Percentiles rank a stretch among this genome's conserved stretches.
These are phyloP conservation scores for Phylloporus sp. DNA, from an alignment of 1,284 basidiomycete species.

Conservation along the genomic window DNA sequence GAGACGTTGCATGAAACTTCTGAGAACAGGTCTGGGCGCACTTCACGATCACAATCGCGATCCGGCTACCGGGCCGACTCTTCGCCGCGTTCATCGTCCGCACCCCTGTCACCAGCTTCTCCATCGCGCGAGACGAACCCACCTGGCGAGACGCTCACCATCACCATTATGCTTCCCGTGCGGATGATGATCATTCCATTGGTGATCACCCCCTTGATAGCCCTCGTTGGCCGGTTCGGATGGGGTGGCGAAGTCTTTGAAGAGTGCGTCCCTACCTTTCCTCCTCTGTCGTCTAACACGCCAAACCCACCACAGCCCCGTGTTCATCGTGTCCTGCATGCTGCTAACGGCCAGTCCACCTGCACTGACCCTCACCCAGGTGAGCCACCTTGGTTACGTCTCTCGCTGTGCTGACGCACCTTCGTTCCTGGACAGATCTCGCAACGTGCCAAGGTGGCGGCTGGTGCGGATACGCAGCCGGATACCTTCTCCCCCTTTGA, in stretches of 20 bases:
- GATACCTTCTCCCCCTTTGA: slow-evolving; percentile 64
- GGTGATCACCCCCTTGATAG: slow-evolving; percentile 78
- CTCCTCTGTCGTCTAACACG: slow-evolving; percentile 21
- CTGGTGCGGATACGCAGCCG: neutral
- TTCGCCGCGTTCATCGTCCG: neutral
- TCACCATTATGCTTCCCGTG: slow-evolving; percentile 78
- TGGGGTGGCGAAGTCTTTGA: slow-evolving; percentile 59
- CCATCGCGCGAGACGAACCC: slow-evolving; percentile 32
- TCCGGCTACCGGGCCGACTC: neutral
- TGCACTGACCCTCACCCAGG: slow-evolving; percentile 83
- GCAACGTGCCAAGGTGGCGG: slow-evolving; percentile 16
- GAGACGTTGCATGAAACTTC: slow-evolving; percentile 14
- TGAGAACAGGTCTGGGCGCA: neutral
- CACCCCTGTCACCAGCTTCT: neutral
- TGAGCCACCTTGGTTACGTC: slow-evolving; percentile 30
- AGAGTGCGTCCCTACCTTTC: slow-evolving; percentile 61
- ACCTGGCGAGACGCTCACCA: slow-evolving; percentile 80
- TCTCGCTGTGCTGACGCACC: neutral
- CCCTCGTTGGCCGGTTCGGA: slow-evolving; percentile 60
- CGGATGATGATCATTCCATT: slow-evolving; percentile 90
- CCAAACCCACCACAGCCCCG: slow-evolving; percentile 60
- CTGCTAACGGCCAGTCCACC: slow-evolving; percentile 82
- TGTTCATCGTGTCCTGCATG: slow-evolving; percentile 84
- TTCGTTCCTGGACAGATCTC: slow-evolving; percentile 24
- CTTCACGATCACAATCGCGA: slow-evolving; percentile 7